Evolutionary conservation across 148 eudicot genomes (phyloP).

Genomic region (Fallopia convolvulus): DNA sequence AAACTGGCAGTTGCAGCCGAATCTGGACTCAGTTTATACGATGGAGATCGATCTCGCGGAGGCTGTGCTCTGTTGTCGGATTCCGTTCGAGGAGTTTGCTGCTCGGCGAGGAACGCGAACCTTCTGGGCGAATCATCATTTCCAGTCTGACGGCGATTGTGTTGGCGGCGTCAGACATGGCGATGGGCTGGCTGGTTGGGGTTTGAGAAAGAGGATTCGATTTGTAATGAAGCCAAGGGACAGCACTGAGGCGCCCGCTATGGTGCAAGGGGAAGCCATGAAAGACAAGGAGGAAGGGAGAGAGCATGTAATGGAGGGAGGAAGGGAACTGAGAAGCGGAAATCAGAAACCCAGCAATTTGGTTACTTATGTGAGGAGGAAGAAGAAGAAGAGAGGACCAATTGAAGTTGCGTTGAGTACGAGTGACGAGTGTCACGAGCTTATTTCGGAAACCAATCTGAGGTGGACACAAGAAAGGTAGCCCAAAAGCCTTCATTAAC

Average conservation of each 20-base stretch:
- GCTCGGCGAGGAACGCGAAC: constrained; percentile 32
- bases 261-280: background rate
- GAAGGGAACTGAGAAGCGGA: constrained; percentile 7
- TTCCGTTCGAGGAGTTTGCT: constrained; percentile 44
- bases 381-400: constrained; percentile 23
- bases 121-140: constrained; percentile 43
- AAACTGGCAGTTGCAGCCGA: constrained; percentile 39
- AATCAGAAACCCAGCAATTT: constrained; percentile 13
- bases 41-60: constrained; percentile 43
- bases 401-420: constrained; percentile 22
- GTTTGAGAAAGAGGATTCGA: constrained; percentile 40
- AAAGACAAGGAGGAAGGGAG: constrained; percentile 8
- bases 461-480: constrained; percentile 82
- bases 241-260: background rate
- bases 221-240: constrained; percentile 31
- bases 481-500: background rate
- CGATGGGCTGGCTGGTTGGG: constrained; percentile 31
- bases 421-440: constrained; percentile 23
- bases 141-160: background rate
- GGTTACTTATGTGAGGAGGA: constrained; percentile 16
- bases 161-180: no score
- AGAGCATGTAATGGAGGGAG: constrained; percentile 11
- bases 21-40: constrained; percentile 47
- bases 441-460: constrained; percentile 22
- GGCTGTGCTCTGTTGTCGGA: constrained; percentile 36